Percentiles rank a stretch among this genome's conserved stretches.
Evolutionary conservation across 345 rosid genomes (phyloP).

Genomic region (Conringia planisiliqua): DNA sequence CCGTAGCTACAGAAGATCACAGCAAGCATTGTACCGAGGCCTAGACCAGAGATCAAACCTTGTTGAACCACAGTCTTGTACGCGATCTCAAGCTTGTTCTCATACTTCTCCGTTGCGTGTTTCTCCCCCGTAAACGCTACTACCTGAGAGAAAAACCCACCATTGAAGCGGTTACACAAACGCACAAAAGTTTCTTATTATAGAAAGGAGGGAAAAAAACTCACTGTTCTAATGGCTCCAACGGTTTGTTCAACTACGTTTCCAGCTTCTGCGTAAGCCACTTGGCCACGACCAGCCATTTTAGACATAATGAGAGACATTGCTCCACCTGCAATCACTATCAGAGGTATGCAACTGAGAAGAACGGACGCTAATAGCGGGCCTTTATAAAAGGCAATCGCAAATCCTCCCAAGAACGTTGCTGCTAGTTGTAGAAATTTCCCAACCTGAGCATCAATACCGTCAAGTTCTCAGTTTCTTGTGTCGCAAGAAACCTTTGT

Average conservation of each 20-base stretch:
- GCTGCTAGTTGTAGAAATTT: conserved; percentile 61
- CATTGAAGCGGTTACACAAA: not conserved
- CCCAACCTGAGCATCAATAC: conserved; percentile 52
- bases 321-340: conserved; percentile 51
- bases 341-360: conserved; percentile 58
- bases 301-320: conserved; percentile 57
- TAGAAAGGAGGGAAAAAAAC: not conserved
- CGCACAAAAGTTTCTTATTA: not conserved
- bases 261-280: conserved; percentile 87
- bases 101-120: conserved; percentile 56
- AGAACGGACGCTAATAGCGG: conserved; percentile 53
- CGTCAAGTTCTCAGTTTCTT: not conserved
- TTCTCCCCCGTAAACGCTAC: conserved; percentile 91
- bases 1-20: conserved; percentile 53
- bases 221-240: conserved; percentile 80
- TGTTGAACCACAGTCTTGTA: conserved; percentile 54
- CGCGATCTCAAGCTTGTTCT: conserved; percentile 53
- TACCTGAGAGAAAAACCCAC: conserved; percentile 40
- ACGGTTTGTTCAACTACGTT: conserved; percentile 81
- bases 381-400: conserved; percentile 59
- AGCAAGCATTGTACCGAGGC: conserved; percentile 49
- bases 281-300: conserved; percentile 72
- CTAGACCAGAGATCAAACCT: conserved; percentile 69
- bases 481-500: not conserved
- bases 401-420: conserved; percentile 67